A percentile compares a stretch with the other conserved stretches of the same genome.
Conservation (phyloP, 2,329 filamentous ascomycete genomes). For the Stemphylium lycopersici region DNA sequence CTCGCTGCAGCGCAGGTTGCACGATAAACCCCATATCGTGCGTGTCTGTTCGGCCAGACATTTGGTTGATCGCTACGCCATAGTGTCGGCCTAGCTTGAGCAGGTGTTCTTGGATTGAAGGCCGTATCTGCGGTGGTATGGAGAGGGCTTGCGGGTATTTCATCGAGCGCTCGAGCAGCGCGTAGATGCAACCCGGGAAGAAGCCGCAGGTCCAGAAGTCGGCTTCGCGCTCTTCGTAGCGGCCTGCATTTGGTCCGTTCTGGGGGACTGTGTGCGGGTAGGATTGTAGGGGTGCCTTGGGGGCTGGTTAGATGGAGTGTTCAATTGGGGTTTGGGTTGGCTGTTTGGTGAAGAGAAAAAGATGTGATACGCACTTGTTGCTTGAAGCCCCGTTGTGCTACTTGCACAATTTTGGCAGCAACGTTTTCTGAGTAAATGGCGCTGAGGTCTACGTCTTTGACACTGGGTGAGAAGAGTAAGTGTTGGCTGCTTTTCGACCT, state of each 20-base stretch:
- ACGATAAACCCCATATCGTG: conserved; percentile 64
- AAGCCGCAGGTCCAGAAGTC: conserved; percentile 48
- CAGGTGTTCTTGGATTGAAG: conserved; percentile 30
- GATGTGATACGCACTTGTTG: conserved; percentile 20
- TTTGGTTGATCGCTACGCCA: conserved; percentile 39
- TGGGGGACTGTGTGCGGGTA: conserved; percentile 47
- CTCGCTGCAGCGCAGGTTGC: conserved; percentile 54
- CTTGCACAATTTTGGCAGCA: conserved; percentile 41
- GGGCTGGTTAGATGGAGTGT: background rate
- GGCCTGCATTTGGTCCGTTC: conserved; percentile 26
- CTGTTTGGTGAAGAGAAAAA: too few species aligned
- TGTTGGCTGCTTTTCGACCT: background rate
- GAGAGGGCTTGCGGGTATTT: conserved; percentile 35
- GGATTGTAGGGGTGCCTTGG: conserved; percentile 32
- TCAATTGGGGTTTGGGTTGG: background rate
- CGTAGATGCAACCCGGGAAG: conserved; percentile 45
- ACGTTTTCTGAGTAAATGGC: conserved; percentile 40
- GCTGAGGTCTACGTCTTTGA: conserved; percentile 35
- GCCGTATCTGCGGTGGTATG: conserved; percentile 24
- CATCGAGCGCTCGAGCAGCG: conserved; percentile 40
- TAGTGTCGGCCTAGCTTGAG: conserved; percentile 39
- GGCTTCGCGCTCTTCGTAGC: conserved; percentile 44
- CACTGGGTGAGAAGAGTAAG: conserved; percentile 10
- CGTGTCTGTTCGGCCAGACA: conserved; percentile 55
- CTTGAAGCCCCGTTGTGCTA: conserved; percentile 37